Conservation (phyloP, 208 protist genomes). For the Trypanosoma grayi region DNA sequence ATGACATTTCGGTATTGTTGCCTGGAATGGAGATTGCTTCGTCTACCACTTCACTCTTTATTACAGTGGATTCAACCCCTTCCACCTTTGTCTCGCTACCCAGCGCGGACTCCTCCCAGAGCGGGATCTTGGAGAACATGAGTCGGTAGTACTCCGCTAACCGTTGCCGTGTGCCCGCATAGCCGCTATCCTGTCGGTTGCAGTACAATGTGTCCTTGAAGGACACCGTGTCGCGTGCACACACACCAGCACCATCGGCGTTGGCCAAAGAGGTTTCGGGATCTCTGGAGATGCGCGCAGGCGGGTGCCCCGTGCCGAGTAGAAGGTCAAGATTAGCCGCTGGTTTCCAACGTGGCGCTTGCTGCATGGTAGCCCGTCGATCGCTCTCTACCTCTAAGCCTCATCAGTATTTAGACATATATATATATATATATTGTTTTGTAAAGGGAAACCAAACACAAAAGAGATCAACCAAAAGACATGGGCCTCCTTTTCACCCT, state of each 20-base stretch:
- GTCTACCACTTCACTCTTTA: constrained; percentile 14
- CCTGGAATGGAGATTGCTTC: background rate
- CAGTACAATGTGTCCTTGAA: constrained; percentile 74
- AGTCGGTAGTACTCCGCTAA: constrained; percentile 66
- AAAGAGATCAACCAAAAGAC: constrained; percentile 14
- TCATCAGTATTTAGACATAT: constrained; percentile 5
- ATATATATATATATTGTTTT: constrained; percentile 11
- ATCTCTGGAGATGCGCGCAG: constrained; percentile 37
- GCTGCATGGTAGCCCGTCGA: constrained; percentile 12
- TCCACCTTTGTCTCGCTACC: constrained; percentile 15
- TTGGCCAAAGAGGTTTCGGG: constrained; percentile 12
- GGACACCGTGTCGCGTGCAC: constrained; percentile 66
- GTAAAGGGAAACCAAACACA: background rate
- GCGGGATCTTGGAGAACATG: constrained; percentile 58
- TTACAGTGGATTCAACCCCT: constrained; percentile 3
- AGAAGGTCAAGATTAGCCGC: constrained; percentile 65
- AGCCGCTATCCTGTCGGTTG: constrained; percentile 51
- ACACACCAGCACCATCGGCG: constrained; percentile 23
- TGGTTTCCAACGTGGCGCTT: constrained; percentile 46
- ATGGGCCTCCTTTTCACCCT: too few relatives aligned
- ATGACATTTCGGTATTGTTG: background rate
- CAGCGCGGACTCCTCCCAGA: constrained; percentile 25
- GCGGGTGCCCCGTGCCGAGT: constrained; percentile 52
- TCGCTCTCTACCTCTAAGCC: background rate
- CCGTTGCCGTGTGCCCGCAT: constrained; percentile 9